Conservation (phyloP, 2,329 filamentous ascomycete genomes). For the Aspergillus sojae region DNA sequence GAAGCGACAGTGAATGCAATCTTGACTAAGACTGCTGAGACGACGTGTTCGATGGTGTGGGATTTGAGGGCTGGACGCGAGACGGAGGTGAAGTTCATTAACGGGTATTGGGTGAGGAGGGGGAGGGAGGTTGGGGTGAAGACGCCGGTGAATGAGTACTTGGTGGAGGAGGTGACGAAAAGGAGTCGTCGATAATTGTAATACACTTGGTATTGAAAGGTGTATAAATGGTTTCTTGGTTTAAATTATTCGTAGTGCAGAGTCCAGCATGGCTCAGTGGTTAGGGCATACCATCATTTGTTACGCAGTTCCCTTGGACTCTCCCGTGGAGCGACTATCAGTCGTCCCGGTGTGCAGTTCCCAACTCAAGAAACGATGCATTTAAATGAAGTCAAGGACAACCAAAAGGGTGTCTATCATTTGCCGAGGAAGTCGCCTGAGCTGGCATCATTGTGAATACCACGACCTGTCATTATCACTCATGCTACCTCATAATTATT, state of each 20-base stretch:
- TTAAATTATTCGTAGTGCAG: neutral
- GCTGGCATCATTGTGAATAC: too few species aligned
- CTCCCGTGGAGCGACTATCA: too few species aligned
- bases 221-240: neutral
- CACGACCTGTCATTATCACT: too few species aligned
- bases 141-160: constrained; percentile 13
- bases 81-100: constrained; percentile 23
- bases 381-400: too few species aligned
- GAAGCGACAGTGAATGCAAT: constrained; percentile 20
- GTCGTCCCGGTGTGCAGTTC: too few species aligned
- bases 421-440: too few species aligned
- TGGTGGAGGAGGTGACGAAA: constrained; percentile 11
- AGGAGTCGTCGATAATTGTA: neutral
- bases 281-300: too few species aligned
- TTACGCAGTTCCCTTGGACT: too few species aligned
- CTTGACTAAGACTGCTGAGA: constrained; percentile 13
- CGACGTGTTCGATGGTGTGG: constrained; percentile 22
- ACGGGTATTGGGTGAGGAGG: constrained; percentile 18
- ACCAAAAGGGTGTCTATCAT: too few species aligned
- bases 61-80: constrained; percentile 18
- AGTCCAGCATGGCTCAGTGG: neutral
- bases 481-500: too few species aligned
- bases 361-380: too few species aligned
- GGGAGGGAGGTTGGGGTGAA: constrained; percentile 11
- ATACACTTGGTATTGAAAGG: neutral